These are phyloP conservation scores for Coprinopsis marcescibilis DNA, from an alignment of 768 basidiomycete genomes.

Conservation along the genomic window DNA sequence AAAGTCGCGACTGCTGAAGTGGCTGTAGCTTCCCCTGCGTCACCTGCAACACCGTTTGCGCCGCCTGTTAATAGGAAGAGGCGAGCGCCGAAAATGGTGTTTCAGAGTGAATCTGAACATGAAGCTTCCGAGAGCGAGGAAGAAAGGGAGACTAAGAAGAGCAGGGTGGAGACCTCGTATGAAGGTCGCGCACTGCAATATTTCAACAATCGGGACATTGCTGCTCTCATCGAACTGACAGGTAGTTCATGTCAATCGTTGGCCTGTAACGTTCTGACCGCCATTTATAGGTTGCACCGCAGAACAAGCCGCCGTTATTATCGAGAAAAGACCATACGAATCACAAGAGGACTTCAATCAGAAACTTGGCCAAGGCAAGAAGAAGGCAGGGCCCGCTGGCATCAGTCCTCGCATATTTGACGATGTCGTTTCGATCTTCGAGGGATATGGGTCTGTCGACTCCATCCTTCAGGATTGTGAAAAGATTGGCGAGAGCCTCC, in stretches of 20 bases:
- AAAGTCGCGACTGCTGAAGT: constrained; percentile 5
- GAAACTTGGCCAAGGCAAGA: constrained; percentile 82
- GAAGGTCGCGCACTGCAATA: constrained; percentile 56
- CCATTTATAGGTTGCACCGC: constrained; percentile 59
- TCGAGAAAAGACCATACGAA: constrained; percentile 74
- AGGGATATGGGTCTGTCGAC: constrained; percentile 85
- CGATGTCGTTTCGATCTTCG: constrained; percentile 79
- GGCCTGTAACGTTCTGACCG: constrained; percentile 7
- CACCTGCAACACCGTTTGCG: constrained; percentile 33
- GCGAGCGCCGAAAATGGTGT: constrained; percentile 52
- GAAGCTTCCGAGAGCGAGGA: constrained; percentile 35
- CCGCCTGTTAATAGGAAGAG: constrained; percentile 46
- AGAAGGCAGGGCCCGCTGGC: constrained; percentile 75
- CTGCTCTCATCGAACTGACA: constrained; percentile 69
- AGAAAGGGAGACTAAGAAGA: constrained; percentile 29
- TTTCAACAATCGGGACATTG: constrained; percentile 57
- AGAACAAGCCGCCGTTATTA: constrained; percentile 77
- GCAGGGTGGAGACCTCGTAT: constrained; percentile 30
- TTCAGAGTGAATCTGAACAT: constrained; percentile 52
- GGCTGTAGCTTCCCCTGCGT: constrained; percentile 26
- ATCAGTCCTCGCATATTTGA: constrained; percentile 89
- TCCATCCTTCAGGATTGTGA: constrained; percentile 86
- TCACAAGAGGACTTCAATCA: constrained; percentile 66
- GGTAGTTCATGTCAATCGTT: constrained; percentile 33
- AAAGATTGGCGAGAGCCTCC: constrained; percentile 70